phyloP scores from a whole-genome alignment of 108 stramenopile species.

The Nannochloropsis oceanica region DNA sequence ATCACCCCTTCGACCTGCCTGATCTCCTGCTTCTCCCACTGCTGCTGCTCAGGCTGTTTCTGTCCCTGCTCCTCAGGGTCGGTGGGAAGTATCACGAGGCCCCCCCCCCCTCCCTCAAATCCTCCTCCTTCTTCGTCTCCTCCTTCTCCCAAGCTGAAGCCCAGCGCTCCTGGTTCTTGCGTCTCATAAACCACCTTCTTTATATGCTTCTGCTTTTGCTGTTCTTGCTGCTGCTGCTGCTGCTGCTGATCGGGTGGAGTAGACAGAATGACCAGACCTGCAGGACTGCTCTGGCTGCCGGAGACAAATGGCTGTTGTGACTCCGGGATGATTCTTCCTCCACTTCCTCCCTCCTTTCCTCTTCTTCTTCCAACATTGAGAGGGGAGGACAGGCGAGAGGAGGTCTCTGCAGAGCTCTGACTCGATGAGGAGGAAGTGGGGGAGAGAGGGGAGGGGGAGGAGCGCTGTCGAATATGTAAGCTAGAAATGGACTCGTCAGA shows the following conservation, averaged over 20 bases:
- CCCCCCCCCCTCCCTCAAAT: too few species aligned
- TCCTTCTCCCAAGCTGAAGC: too few species aligned
- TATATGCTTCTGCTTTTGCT: too few species aligned
- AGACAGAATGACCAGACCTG: not conserved
- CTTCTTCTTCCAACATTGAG: not conserved
- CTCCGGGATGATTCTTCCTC: not conserved
- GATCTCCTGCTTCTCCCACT: too few species aligned
- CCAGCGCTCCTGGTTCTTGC: too few species aligned
- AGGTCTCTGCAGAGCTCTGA: not conserved
- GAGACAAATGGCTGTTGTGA: not conserved
- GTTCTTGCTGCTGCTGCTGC: too few species aligned
- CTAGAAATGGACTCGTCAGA: not conserved
- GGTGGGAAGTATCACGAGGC: too few species aligned
- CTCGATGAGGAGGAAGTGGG: not conserved
- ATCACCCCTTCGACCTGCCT: too few species aligned
- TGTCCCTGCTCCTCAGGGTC: too few species aligned
- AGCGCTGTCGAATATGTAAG: not conserved
- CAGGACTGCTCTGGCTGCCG: not conserved
- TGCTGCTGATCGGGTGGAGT: not conserved
- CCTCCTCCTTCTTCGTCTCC: too few species aligned
- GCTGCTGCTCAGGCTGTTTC: too few species aligned
- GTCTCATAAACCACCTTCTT: too few species aligned
- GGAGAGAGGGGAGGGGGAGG: not conserved
- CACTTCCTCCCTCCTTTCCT: not conserved
- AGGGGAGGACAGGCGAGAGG: not conserved